Conservation (phyloP, 2,329 filamentous ascomycete species). For the Botrytis tulipae region DNA sequence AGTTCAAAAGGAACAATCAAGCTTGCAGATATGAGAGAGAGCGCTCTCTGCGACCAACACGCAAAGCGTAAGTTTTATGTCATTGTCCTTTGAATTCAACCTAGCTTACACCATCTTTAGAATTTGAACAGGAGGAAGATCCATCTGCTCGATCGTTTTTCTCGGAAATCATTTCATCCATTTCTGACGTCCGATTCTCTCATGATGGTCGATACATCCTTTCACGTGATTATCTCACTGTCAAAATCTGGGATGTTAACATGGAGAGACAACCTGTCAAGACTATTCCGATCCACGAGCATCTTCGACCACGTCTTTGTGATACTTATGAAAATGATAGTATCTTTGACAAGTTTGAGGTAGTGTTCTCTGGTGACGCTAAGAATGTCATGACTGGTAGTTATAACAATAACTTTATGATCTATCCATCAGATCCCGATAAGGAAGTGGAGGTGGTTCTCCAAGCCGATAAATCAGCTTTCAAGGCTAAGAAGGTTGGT, state of each 20-base stretch:
- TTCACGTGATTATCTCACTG: conserved; percentile 94
- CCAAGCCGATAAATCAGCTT: conserved; percentile 97
- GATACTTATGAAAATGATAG: conserved; percentile 99
- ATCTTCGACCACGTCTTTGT: conserved; percentile 87
- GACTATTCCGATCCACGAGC: conserved; percentile 98
- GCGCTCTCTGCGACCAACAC: conserved; percentile 92
- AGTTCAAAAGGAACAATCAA: conserved; percentile 99
- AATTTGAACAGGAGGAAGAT: conserved; percentile 99
- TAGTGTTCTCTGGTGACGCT: conserved; percentile 95
- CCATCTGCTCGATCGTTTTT: conserved; percentile 97
- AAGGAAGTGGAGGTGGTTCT: conserved; percentile 97
- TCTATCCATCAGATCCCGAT: conserved; percentile 93
- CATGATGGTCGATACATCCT: conserved; percentile 95
- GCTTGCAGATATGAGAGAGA: conserved; percentile 96
- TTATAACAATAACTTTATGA: conserved; percentile 99
- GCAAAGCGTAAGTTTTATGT: conserved; percentile 68
- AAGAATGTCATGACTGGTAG: conserved; percentile 99
- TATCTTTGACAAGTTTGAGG: conserved; percentile 99
- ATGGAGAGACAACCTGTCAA: conserved; percentile 98
- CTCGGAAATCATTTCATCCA: conserved; percentile 98
- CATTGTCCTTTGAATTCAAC: neutral
- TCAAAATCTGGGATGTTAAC: conserved; percentile 99
- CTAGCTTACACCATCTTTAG: conserved; percentile 48
- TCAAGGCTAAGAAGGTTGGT: conserved; percentile 99
- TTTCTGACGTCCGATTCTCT: conserved; percentile 97